phyloP scores from a whole-genome alignment of 345 rosid species.

The Melastoma malabathricum region DNA sequence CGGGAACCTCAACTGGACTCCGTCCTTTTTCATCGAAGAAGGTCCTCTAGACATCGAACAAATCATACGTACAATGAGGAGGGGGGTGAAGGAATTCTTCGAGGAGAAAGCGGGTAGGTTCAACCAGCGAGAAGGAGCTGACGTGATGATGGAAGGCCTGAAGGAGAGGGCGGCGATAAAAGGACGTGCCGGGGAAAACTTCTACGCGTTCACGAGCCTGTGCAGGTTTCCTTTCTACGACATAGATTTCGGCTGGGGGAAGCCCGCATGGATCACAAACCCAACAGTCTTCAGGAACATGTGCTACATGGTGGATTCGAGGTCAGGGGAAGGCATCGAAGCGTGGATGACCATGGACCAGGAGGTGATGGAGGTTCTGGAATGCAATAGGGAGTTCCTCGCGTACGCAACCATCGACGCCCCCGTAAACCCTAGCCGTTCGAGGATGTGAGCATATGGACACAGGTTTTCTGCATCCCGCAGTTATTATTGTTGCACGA shows the following conservation, averaged over 20 bases:
- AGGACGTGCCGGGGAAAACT: not conserved
- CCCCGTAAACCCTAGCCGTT: too few relatives aligned
- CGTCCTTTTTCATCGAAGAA: too few relatives aligned
- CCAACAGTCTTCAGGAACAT: conserved; percentile 3
- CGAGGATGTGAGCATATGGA: too few relatives aligned
- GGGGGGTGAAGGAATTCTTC: not conserved
- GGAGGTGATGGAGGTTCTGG: conserved; percentile 9
- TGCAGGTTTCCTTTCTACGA: conserved; percentile 5
- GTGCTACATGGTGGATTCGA: conserved; percentile 8
- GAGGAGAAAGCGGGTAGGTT: too few relatives aligned
- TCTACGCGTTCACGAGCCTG: conserved; percentile 7
- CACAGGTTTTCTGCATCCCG: too few relatives aligned
- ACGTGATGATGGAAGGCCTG: too few relatives aligned
- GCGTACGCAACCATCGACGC: not conserved
- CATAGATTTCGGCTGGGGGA: conserved; percentile 14
- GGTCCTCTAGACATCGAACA: not conserved
- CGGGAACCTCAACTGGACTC: conserved; percentile 3
- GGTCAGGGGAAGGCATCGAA: conserved; percentile 9
- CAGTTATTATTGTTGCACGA: too few relatives aligned
- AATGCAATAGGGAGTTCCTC: conserved; percentile 6
- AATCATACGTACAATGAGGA: not conserved
- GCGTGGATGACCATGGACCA: conserved; percentile 12
- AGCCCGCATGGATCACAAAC: conserved; percentile 11
- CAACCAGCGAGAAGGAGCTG: too few relatives aligned
- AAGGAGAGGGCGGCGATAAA: too few relatives aligned